Base-by-base conservation (phyloP, 768 basidiomycete genomes). In the Amanita polypyramis region DNA sequence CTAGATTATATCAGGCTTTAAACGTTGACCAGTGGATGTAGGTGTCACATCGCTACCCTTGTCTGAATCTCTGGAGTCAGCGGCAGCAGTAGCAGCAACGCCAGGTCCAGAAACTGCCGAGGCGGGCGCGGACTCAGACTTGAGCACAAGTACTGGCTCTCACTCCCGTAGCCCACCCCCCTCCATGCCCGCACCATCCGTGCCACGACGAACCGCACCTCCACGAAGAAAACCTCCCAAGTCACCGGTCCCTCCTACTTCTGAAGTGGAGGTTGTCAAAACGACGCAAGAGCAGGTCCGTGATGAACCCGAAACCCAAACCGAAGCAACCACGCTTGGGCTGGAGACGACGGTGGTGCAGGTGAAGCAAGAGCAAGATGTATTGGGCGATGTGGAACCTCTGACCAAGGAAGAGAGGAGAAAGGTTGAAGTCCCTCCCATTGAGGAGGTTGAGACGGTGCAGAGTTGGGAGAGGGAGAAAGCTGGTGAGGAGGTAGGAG, bases 101-200 rank as follows among this genome's bases (percentile, higher is more conserved):
- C n/a, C n/a, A 21, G 15, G 4, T 12, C 12, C 10, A 27, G 40
- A 27, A 0, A 10, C 23, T 2, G 23, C 12, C 4, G 27, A n/a
- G 15, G 25, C 40, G 5, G 21, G n/a, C 7, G 23, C 15, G 40
- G 23, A 8, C n/a, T 2, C 7, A 14, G 40, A 42, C 25, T n/a
- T 6, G 14, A 17, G n/a, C 5, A 14, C 35, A 15, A 15, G 35
- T 5, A 2, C 12, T 41, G 20, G n/a, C 40, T 46, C 51, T 27
- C 36, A 44, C 36, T 48, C 68, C 9, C 72, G 70, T 30, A 65
- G 62, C 9, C 47, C 38, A 19, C 76, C 77, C 14, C 52, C 67
- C 4, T 69, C 77, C 0, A 89, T 91, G 80, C 85, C 87, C 17
- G 70, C 86, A 3, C 85, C 87, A 11, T 74, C 76, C 11, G 80